Base-by-base conservation (phyloP, 805 yeast species). In the Saturnispora serradocipensis region DNA sequence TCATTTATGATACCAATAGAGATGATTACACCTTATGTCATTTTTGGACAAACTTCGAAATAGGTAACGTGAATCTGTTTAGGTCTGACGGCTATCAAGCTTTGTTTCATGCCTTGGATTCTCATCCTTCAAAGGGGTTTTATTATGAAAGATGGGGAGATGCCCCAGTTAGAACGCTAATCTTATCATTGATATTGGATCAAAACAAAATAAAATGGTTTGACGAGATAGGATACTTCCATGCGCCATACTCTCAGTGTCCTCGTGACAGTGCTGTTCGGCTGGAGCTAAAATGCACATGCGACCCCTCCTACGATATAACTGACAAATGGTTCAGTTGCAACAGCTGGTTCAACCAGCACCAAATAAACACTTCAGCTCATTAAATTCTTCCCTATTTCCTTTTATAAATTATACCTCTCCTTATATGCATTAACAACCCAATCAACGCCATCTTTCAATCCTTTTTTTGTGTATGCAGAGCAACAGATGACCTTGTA, bases 141-240 rank as follows among this genome's bases (percentile, higher is more conserved):
- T 88, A 82, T 70, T 88, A 87, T 67, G 88, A 85, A 71, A 76
- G 95, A 64, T 86, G 95, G 96, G 95, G 96, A 52, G 96, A 88
- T 67, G 96, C 95, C 7, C 96, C 96, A 25, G 80, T 87, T 69
- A 79, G 67, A 67, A 86, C 60, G 84, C 67, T 83, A 52, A 87
- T 67, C 72, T 79, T 74, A 81, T 88, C 70, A 77, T 74, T 56
- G 84, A 84, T 65, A 72, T 82, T 61, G 86, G 88, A 48, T 78
- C 78, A 82, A 50, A 80, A 79, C 53, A 72, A 82, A 59, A 73
- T 88, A 49, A 89, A 86, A 60, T 75, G 85, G 69, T 86, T 88
- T 62, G 80, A 76, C 50, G 89, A 86, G 58, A 74, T 88, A 52
- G 95, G 95, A 27, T 88, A 88, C 66, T 81, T 61, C 67, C 96